Evolutionary conservation across 805 yeast species (phyloP), one percentile per base, ranked within the genome.

Genomic region (Zygotorulaspora chibaensis): DNA sequence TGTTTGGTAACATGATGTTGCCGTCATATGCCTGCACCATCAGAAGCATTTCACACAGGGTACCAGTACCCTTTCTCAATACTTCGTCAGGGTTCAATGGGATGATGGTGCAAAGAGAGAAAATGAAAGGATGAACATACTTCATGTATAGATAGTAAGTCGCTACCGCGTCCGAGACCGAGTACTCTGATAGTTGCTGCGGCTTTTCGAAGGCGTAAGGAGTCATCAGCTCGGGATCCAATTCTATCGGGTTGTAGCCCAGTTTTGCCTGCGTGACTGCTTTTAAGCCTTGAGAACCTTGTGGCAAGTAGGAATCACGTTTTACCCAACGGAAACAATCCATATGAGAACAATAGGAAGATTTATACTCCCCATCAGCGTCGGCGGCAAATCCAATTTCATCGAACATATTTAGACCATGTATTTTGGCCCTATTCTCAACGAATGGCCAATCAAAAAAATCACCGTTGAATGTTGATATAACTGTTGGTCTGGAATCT

Each of bases 391-490:
- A 93, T 2, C 99, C 99, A 57, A 91, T 91, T 63, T 91, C 97
- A 35, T 84, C 84, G 61, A 79, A 85, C 93, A 93, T 84, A 62
- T 85, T 83, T 53, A 93, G 64, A 12, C 87, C 96, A 63, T 93
- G 95, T 48, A 79, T 79, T 17, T 81, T 70, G 2, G 97, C 83
- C 61, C 99, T 74, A 11, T 86, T 83, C 55, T 90, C 98, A 2
- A 93, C 91, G 63, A 89, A 93, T 1, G 99, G 99, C 98, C 99
- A 93, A 72, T 93, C 99, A 68, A 93, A 93, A 61, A 90, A 91
- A 63, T 93, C 99, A 74, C 99, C 99, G 68, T 93, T 93, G 59
- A 87, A 93, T 0, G 99, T 93, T 1, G 96, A 96, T 45, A 95
- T 93, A n/a, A 93, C 96, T 0, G 98, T 91, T 1, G 99, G 99